Evolutionary conservation across 2,329 filamentous ascomycete species (phyloP).

Genomic region (Gyromitra esculenta): DNA sequence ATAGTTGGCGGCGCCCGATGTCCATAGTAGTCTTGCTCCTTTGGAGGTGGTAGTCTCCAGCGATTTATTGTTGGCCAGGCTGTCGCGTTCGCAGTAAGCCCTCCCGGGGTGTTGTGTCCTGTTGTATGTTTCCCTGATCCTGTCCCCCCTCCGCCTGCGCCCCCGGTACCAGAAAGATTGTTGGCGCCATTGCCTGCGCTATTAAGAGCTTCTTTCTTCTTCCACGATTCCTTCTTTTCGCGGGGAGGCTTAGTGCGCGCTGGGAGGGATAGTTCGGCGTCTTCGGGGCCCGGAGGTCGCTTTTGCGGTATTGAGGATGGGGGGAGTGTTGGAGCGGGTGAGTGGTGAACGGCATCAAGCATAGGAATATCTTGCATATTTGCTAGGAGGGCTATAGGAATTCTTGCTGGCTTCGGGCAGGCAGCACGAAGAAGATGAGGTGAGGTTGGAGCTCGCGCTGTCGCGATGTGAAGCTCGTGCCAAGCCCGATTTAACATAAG

Average conservation of each 20-base stretch:
- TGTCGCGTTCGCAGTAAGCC: constrained; percentile 45
- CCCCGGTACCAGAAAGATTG: constrained; percentile 60
- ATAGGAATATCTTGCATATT: constrained; percentile 48
- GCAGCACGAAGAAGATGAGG: neutral
- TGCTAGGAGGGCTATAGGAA: neutral
- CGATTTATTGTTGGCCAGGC: constrained; percentile 59
- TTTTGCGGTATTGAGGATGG: constrained; percentile 45
- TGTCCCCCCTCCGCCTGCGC: constrained; percentile 59
- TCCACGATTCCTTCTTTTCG: constrained; percentile 72
- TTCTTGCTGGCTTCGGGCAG: neutral
- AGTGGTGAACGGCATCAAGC: constrained; percentile 42
- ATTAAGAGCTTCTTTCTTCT: constrained; percentile 74
- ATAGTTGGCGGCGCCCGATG: constrained; percentile 69
- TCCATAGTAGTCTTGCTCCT: constrained; percentile 68
- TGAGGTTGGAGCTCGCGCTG: neutral
- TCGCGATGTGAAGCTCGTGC: neutral
- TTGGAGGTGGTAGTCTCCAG: constrained; percentile 73
- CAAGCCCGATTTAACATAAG: neutral
- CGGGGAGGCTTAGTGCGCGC: constrained; percentile 53
- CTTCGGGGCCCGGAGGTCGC: constrained; percentile 28
- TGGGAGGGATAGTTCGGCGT: constrained; percentile 26
- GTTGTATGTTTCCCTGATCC: constrained; percentile 62
- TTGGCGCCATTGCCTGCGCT: constrained; percentile 60
- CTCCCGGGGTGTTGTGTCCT: constrained; percentile 49
- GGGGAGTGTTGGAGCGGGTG: constrained; percentile 8